These are phyloP conservation scores for Opeltia flavorubescens DNA, from an alignment of 495 filamentous ascomycete genomes.

Conservation along the genomic window DNA sequence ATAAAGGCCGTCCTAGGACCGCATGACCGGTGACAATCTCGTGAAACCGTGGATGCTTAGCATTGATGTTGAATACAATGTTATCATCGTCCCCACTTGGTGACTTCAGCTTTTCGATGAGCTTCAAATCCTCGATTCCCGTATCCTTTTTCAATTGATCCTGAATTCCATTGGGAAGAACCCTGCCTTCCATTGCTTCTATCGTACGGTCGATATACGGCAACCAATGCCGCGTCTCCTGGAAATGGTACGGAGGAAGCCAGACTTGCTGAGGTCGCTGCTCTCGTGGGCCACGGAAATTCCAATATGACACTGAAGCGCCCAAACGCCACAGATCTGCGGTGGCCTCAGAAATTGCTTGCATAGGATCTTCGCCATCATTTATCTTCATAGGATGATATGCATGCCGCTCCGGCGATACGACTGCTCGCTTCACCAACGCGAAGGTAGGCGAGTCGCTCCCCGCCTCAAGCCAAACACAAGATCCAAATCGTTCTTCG, in stretches of 20 bases:
- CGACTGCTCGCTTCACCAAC: conserved; percentile 14
- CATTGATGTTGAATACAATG: conserved; percentile 2
- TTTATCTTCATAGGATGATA: conserved; percentile 4
- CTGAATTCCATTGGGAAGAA: neutral
- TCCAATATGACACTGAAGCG: conserved; percentile 8
- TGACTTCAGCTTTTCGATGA: neutral
- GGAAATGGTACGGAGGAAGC: conserved; percentile 14
- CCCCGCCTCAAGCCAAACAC: conserved; percentile 26
- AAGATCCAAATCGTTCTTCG: conserved; percentile 14
- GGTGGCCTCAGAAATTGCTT: conserved; percentile 13
- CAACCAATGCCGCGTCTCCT: conserved; percentile 5
- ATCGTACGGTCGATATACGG: conserved; percentile 4
- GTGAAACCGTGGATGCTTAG: conserved; percentile 1
- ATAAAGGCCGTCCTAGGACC: conserved; percentile 14
- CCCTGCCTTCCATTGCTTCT: neutral
- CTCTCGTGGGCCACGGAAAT: conserved; percentile 9
- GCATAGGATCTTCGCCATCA: conserved; percentile 5
- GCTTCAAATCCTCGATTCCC: neutral
- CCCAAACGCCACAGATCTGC: conserved; percentile 18
- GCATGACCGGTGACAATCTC: conserved; percentile 15
- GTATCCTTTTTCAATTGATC: neutral
- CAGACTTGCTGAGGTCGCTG: conserved; percentile 1
- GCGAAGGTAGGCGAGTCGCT: conserved; percentile 19
- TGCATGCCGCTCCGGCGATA: conserved; percentile 3
- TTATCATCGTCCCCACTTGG: neutral